These are phyloP conservation scores for Lactarius akahatsu DNA, from an alignment of 768 basidiomycete species.

Conservation along the genomic window DNA sequence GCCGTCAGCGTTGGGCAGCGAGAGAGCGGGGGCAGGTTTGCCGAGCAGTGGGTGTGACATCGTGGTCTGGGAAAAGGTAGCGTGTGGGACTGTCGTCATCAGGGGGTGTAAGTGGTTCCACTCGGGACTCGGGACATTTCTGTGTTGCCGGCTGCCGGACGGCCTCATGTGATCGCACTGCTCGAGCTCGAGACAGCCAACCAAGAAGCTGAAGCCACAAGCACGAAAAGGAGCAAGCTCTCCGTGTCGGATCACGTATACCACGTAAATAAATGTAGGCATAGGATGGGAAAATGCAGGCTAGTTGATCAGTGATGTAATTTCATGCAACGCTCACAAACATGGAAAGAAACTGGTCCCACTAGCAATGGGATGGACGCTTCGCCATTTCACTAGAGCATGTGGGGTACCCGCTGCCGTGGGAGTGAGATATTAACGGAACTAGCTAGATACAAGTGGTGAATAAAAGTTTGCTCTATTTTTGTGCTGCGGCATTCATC, in stretches of 20 bases:
- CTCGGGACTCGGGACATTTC: background rate
- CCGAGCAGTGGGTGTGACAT: conserved; percentile 52
- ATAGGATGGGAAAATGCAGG: background rate
- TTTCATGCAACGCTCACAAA: background rate
- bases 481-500: conserved; percentile 42
- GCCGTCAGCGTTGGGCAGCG: conserved; percentile 64
- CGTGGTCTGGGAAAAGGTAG: background rate
- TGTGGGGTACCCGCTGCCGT: background rate
- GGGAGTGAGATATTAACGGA: conserved; percentile 3
- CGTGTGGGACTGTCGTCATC: background rate
- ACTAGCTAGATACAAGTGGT: background rate
- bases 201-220: background rate
- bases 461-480: conserved; percentile 14
- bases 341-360: background rate
- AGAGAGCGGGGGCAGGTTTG: conserved; percentile 63
- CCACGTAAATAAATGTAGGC: background rate
- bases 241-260: background rate
- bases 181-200: background rate
- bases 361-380: background rate
- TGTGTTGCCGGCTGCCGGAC: background rate
- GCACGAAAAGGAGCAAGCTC: background rate
- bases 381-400: background rate
- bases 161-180: background rate
- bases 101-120: no score
- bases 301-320: background rate